Evolutionary conservation across 768 basidiomycete genomes (phyloP), one percentile per base, ranked within the genome.

Genomic region (Hygrophoropsis aurantiaca): DNA sequence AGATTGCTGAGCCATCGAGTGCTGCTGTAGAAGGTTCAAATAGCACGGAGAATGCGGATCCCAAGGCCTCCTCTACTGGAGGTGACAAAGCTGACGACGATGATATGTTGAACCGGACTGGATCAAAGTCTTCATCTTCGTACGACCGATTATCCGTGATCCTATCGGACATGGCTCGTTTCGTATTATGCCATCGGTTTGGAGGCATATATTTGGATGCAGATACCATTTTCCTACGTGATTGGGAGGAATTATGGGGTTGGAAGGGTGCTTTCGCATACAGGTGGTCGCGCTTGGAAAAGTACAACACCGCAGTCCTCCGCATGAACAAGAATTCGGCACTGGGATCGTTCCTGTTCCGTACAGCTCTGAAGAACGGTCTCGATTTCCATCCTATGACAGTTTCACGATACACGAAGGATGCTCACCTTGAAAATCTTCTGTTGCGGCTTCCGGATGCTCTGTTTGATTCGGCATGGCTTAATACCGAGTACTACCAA

Each of bases 181-280:
- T 98, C 65, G 85, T 98, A 47, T 76, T 99, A n/a, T 94, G 91
- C 51, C 91, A 99, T 66, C 86, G 94, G 18, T 98, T 88, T 59
- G 95, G 97, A 19, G 95, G 95, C 11, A 89, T 94, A 40, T 99
- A 98, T 62, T 82, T 99, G 43, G 95, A 99, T 59, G 94, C 94
- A 9, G 97, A 98, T 63, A 97, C 93, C 8, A 82, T 99, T 53
- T 83, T 99, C 56, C 70, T 99, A 25, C 86, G 97, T 18, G 95
- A 99, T 60, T 99, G 97, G 97, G 94, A 97, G 62, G 95, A 98
- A 56, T 73, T 99, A 5, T 97, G 92, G 92, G 92, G 91, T 23
- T 97, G 90, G 87, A 83, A 86, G 57, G 94, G 94, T 32, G 93
- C 94, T 15, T 99, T 97, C 58, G 94, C 95, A 7, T 98, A 97